These are phyloP conservation scores for Populus hybrid DNA, from an alignment of 441 rosid genomes.

Conservation along the genomic window DNA sequence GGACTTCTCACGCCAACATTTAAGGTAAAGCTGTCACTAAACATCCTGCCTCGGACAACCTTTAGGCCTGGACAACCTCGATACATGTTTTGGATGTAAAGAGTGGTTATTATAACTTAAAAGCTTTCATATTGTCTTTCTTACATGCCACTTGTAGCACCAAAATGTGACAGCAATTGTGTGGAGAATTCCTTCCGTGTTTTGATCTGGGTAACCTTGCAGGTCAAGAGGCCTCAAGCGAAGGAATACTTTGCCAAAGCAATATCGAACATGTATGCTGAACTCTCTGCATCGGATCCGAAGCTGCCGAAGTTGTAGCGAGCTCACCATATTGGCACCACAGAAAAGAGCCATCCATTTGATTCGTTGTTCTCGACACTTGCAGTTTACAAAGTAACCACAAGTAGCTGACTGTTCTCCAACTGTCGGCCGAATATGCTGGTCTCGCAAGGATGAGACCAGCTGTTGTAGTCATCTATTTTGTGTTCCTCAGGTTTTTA, in stretches of 20 bases:
- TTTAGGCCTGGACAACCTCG: background rate
- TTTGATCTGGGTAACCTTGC: slow-evolving; percentile 12
- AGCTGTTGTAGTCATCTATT: background rate
- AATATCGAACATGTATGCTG: slow-evolving; percentile 71
- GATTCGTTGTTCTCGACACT: background rate
- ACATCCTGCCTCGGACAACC: background rate
- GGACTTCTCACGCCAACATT: slow-evolving; percentile 91
- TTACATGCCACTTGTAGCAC: background rate
- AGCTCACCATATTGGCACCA: background rate
- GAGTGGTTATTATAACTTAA: background rate
- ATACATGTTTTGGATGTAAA: background rate
- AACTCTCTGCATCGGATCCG: slow-evolving; percentile 49
- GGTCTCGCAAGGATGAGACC: background rate
- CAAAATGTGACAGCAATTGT: background rate
- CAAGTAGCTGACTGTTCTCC: background rate
- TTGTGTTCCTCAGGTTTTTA: background rate
- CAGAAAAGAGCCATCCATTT: background rate
- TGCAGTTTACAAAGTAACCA: too few species aligned
- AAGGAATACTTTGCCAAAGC: slow-evolving; percentile 68
- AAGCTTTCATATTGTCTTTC: background rate
- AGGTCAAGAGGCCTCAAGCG: slow-evolving; percentile 97
- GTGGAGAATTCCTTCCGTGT: background rate
- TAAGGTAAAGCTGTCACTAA: slow-evolving; percentile 54
- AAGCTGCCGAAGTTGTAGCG: slow-evolving; percentile 22
- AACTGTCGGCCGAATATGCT: background rate